These are phyloP conservation scores for Beauveria scarabaeidicola DNA, from an alignment of 2,329 filamentous ascomycete species.

Conservation along the genomic window DNA sequence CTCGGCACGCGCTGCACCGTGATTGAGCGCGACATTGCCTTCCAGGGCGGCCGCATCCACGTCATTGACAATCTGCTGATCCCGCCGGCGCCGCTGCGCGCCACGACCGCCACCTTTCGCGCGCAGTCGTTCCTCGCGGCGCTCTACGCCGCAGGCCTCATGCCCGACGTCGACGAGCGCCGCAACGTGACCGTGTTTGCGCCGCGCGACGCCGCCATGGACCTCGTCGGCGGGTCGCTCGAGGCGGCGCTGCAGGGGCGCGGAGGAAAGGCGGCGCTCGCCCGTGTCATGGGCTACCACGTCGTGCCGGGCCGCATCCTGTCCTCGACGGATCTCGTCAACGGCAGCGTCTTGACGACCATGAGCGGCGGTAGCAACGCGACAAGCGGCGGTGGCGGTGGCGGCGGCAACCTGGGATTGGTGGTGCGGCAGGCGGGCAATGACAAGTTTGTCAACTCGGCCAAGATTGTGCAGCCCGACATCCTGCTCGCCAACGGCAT, in stretches of 20 bases:
- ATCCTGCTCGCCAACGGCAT: constrained; percentile 50
- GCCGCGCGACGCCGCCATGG: constrained; percentile 52
- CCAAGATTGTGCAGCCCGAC: constrained; percentile 43
- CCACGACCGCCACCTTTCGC: constrained; percentile 41
- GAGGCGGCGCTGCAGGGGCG: constrained; percentile 15
- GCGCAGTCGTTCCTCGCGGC: constrained; percentile 31
- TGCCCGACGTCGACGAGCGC: constrained; percentile 33
- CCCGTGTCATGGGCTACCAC: constrained; percentile 54
- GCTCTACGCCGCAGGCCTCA: constrained; percentile 24
- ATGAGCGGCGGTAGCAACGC: constrained; percentile 18
- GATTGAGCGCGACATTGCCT: constrained; percentile 34
- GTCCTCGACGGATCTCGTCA: constrained; percentile 37
- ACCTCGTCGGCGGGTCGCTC: constrained; percentile 44
- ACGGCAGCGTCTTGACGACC: constrained; percentile 23
- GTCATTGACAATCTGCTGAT: constrained; percentile 43
- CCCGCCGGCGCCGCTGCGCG: constrained; percentile 37
- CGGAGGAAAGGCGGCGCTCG: constrained; percentile 33
- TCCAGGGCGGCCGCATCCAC: constrained; percentile 42
- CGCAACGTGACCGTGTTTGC: constrained; percentile 53
- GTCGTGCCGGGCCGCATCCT: constrained; percentile 47
- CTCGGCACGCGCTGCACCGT: constrained; percentile 36
- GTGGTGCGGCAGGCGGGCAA: constrained; percentile 31
- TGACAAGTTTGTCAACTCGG: constrained; percentile 44
- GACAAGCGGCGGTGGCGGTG: not conserved
- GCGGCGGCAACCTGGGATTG: constrained; percentile 26